Base-by-base conservation (phyloP, 129 eudicot species). In the Escallonia rubra region DNA sequence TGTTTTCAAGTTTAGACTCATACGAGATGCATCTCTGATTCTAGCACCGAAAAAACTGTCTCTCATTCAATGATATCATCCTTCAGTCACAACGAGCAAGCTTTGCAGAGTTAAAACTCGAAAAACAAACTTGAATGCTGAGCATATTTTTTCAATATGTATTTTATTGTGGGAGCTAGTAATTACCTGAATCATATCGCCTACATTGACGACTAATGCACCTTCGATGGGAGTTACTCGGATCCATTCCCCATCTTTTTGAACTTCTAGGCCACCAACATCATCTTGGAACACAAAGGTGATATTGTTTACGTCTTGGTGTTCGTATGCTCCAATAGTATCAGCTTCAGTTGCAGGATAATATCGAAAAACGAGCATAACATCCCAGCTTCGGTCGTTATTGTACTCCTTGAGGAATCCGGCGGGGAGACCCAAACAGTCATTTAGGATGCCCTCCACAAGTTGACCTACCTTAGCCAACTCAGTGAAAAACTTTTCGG, bases 251-350 rank as follows among this genome's bases (percentile, higher is more conserved):
- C 86, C 86, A 46, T 79, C 71, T 57, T 84, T 81, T 59, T 34
- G 43, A 39, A 82, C 84, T 70, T 81, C 78, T 57, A 84, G 83
- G 40, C 95, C 95, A 43, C 88, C 90, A n/a, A 74, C 39, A 43
- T 84, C 84, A 55, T 84, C 88, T 59, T 84, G 95, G 64, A 84
- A 67, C 34, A 87, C 80, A 8, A 87, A 65, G 42, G 90, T 74
- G 50, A 84, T 40, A 8, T 63, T 11, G 54, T 81, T 84, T 15
- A 58, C 80, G n/a, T 84, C 90, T 76, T 79, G 80, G 10, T 87
- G 95, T 65, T 77, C 83, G 4, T 74, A 11, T 13, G 64, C 47
- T 61, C 90, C 95, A n/a, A 15, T 63, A 51, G 79, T 77, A 44
- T 84, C 85, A 2, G 51, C 58, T 55, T 76, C 77, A 4, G 85